A percentile compares a stretch with the other conserved stretches of the same genome.
Evolutionary conservation across 1,284 basidiomycete genomes (phyloP).

Genomic region (Melampsora americana): DNA sequence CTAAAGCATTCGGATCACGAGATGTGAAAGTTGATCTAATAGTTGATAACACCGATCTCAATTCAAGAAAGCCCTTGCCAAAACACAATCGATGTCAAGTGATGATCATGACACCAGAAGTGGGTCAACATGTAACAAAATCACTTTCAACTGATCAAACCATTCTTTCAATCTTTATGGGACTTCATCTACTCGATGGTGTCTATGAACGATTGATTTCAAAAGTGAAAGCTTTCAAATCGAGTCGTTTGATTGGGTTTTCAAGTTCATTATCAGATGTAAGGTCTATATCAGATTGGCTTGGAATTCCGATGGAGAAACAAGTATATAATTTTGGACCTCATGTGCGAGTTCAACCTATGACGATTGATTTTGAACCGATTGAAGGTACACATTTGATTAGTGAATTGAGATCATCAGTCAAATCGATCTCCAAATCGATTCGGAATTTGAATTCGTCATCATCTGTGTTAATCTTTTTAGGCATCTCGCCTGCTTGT

Average conservation of each 20-base stretch:
- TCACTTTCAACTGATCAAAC: conserved; percentile 57
- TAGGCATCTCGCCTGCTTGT: conserved; percentile 80
- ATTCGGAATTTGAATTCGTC: conserved; percentile 54
- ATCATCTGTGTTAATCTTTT: conserved; percentile 75
- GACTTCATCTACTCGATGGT: conserved; percentile 77
- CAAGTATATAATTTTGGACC: conserved; percentile 76
- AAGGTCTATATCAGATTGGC: conserved; percentile 75
- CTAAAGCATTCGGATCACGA: conserved; percentile 7
- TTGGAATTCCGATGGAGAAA: conserved; percentile 64
- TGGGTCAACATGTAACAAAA: conserved; percentile 49
- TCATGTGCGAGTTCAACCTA: conserved; percentile 74
- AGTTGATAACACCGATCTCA: neutral
- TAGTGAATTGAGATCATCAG: conserved; percentile 84
- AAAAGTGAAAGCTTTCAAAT: conserved; percentile 59
- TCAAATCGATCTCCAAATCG: conserved; percentile 73
- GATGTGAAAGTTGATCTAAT: conserved; percentile 1
- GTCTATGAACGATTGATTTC: conserved; percentile 72
- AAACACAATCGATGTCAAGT: conserved; percentile 13
- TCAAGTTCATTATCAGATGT: conserved; percentile 77
- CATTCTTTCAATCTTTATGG: conserved; percentile 73
- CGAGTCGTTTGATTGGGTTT: conserved; percentile 69
- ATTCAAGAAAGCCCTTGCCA: conserved; percentile 47
- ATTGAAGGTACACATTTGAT: conserved; percentile 85
- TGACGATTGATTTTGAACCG: conserved; percentile 68
- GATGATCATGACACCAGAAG: conserved; percentile 53